Base-by-base conservation (phyloP, 2,329 filamentous ascomycete species). In the Aschersonia sp. region DNA sequence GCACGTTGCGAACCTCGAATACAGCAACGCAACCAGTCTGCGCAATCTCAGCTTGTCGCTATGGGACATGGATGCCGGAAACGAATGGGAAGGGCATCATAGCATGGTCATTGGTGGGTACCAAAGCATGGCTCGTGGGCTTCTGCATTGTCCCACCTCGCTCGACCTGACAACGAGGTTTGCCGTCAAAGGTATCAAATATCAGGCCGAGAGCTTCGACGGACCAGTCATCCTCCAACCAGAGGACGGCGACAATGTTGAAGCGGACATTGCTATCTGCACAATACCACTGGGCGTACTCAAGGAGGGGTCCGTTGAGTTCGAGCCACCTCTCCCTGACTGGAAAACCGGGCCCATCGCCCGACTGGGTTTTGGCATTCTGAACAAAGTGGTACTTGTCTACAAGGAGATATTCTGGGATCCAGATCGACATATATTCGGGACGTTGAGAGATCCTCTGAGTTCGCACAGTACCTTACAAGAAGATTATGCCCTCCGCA, bases 1-100 rank as follows among this genome's bases (percentile, higher is more conserved):
- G 92, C 94, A 98, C 64, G 84, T 95, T 62, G 94, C 94, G 53
- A 98, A 98, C 59, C 74, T 98, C 11, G 92, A 98, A 64, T 98
- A 98, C 60, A 94, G 90, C 52, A 98, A 97, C 62, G 92, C 92
- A 2, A 86, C 82, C 2, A 94, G 88, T 54, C 80, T 95, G 47
- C 82, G 84, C 53, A 83, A 84, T 52, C 76, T 98, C 14, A 97
- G 90, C 62, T 76, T 98, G 11, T 80, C 83, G 6, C 83, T 89
- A 0, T 97, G 94, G 87, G 94, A 98, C 63, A 88, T 98, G 57
- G 94, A 98, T 59, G 88, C 89, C 45, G 92, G 92, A 0, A 95
- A 98, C 56, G 92, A 98, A 60, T 98, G 94, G 69, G 89, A 95
- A 62, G 92, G 92, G 6, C 82, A 85, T 51, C 94, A 98, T 61